Evolutionary conservation across 2,329 filamentous ascomycete genomes (phyloP).

Genomic region (Pseudocercospora fijiensis): DNA sequence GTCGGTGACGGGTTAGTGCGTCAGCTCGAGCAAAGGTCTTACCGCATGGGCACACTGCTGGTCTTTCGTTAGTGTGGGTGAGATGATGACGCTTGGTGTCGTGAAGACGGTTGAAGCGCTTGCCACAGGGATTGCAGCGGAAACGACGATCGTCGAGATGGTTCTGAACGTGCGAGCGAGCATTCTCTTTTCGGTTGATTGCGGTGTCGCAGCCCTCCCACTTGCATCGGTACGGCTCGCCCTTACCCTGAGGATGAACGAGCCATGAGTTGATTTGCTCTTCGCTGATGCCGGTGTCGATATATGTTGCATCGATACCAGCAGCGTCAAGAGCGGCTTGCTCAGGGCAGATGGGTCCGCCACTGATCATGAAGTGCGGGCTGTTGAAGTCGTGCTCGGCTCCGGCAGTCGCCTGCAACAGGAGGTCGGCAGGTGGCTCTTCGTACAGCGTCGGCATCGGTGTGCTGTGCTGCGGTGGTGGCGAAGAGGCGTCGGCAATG

Average conservation of each 20-base stretch:
- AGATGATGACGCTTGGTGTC: conserved; percentile 96
- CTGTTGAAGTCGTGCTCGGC: conserved; percentile 36
- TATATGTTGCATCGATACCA: conserved; percentile 56
- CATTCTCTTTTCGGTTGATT: conserved; percentile 98
- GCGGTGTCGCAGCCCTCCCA: conserved; percentile 75
- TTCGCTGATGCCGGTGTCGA: conserved; percentile 78
- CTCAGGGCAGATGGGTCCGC: conserved; percentile 36
- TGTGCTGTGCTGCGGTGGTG: conserved; percentile 39
- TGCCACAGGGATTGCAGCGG: conserved; percentile 86
- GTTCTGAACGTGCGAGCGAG: conserved; percentile 96
- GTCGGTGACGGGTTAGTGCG: conserved; percentile 87
- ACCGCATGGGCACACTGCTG: conserved; percentile 90
- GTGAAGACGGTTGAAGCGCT: conserved; percentile 95
- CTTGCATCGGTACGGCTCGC: conserved; percentile 50
- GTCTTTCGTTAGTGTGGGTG: conserved; percentile 94
- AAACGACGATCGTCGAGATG: conserved; percentile 96
- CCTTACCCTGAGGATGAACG: conserved; percentile 46
- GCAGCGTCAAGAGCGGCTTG: conserved; percentile 49
- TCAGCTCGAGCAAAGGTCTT: conserved; percentile 95
- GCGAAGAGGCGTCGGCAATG: conserved; percentile 49
- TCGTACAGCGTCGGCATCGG: conserved; percentile 41
- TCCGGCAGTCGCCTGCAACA: conserved; percentile 35
- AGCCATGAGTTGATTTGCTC: conserved; percentile 65
- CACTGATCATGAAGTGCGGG: conserved; percentile 34
- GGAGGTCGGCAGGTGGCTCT: conserved; percentile 30